A percentile compares a stretch with the other conserved stretches of the same genome.
phyloP scores from a whole-genome alignment of 192 early-diverging fungal genomes.

The Powellomyces hirtus region DNA sequence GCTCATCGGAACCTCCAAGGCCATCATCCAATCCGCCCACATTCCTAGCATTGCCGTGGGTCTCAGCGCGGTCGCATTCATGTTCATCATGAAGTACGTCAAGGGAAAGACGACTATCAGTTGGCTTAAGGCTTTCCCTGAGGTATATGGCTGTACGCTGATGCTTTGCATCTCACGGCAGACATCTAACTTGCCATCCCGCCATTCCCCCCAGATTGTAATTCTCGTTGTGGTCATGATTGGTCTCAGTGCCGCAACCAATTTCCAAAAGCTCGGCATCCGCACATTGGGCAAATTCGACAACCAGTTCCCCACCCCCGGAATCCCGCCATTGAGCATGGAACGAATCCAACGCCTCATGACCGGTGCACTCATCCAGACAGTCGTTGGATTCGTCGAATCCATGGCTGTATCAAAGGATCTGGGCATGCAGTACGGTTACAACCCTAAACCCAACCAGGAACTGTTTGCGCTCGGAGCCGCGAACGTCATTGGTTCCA shows the following conservation, averaged over 20 bases:
- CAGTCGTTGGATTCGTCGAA: slow-evolving; percentile 44
- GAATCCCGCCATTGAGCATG: slow-evolving; percentile 21
- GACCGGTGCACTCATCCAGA: slow-evolving; percentile 31
- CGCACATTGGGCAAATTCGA: slow-evolving; percentile 36
- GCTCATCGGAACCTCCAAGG: slow-evolving; percentile 22
- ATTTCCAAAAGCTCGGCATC: slow-evolving; percentile 32
- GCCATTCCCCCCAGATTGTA: slow-evolving; percentile 27
- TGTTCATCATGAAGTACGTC: slow-evolving; percentile 6
- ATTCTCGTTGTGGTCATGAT: slow-evolving; percentile 36
- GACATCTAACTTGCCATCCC: neutral
- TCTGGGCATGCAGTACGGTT: slow-evolving; percentile 37
- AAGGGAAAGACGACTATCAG: slow-evolving; percentile 20
- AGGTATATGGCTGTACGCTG: neutral
- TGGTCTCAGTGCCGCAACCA: slow-evolving; percentile 20
- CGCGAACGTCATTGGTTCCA: slow-evolving; percentile 41
- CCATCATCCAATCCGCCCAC: neutral
- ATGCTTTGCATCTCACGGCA: neutral
- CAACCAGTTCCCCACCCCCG: slow-evolving; percentile 21
- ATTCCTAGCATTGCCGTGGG: slow-evolving; percentile 4
- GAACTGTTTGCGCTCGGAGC: slow-evolving; percentile 48
- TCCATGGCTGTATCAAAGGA: slow-evolving; percentile 34
- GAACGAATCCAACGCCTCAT: slow-evolving; percentile 25
- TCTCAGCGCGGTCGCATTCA: slow-evolving; percentile 25
- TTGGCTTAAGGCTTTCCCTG: slow-evolving; percentile 12
- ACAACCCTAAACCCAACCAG: slow-evolving; percentile 38